Evolutionary conservation across 1,284 basidiomycete species (phyloP), one percentile per base, ranked within the genome.

Genomic region (Fereydounia khargensis): DNA sequence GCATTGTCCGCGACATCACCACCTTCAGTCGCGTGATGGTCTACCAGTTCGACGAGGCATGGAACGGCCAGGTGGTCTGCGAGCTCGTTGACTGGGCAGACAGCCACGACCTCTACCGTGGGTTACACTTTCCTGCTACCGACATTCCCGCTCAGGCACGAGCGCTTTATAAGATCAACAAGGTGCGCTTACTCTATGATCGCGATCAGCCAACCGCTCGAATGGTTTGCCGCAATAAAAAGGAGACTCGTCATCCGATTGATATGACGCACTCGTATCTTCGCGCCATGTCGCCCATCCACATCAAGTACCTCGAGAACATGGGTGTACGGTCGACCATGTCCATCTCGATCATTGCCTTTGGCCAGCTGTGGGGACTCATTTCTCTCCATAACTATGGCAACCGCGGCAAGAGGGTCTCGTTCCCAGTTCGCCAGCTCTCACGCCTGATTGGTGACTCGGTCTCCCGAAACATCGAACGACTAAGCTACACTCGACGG

Each of bases 261-360:
- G 84, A 91, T 72, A 90, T 91, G 88, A 90, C 89, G 0, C 86
- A 91, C 74, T 87, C 85, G 52, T 88, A 86, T 70, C 79, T 91
- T 11, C 83, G 89, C 14, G 88, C 89, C 2, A 91, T 91, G 88
- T 88, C 86, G 66, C 89, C 89, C 2, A 89, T 91, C 44, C 89
- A 91, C 72, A 78, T 89, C 64, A 86, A 89, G 78, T 91, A 73
- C 42, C 64, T 76, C 21, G 74, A 55, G 39, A 77, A 77, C 58
- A 77, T 77, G 76, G 72, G 74, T 21, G 76, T 77, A 1, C 56
- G 68, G 19, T 67, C 71, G 16, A 67, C 65, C 40, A 72, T 74
- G 59, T 70, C 65, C 9, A 66, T 72, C 82, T 91, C 88, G 7
- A 88, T 91, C 65, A 83, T 88, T 71, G 86, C 87, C 0, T 91